A percentile compares a stretch with the other conserved stretches of the same genome.
phyloP scores from a whole-genome alignment of 352 stramenopile genomes.

The Phytophthora sansomeana region DNA sequence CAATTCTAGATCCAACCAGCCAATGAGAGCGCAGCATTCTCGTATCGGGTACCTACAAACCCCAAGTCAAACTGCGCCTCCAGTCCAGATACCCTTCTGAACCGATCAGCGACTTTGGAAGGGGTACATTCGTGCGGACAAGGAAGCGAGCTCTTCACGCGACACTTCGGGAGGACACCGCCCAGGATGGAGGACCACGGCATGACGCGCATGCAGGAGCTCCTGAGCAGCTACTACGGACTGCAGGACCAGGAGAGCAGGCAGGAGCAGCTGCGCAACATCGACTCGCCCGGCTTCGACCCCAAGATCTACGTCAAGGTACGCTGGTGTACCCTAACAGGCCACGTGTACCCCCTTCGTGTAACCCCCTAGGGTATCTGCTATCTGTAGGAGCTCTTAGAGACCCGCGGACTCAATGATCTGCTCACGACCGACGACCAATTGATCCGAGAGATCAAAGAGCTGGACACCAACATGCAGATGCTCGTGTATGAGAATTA shows the following conservation, averaged over 20 bases:
- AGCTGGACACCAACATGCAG: slow-evolving; percentile 99
- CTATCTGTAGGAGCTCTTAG: slow-evolving; percentile 59
- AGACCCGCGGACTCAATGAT: slow-evolving; percentile 70
- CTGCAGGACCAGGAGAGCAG: slow-evolving; percentile 80
- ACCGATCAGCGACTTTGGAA: too few species aligned
- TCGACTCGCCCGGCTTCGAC: slow-evolving; percentile 80
- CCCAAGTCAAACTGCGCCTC: too few species aligned
- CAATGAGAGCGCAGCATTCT: background rate
- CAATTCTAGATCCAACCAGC: background rate
- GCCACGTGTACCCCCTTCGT: background rate
- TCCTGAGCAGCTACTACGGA: slow-evolving; percentile 91
- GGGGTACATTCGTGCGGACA: too few species aligned
- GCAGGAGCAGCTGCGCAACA: slow-evolving; percentile 72
- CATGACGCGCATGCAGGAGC: slow-evolving; percentile 89
- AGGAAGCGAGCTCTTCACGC: too few species aligned
- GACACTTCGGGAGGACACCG: too few species aligned
- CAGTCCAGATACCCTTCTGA: background rate
- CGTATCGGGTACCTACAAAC: too few species aligned
- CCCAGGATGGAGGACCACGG: slow-evolving; percentile 56
- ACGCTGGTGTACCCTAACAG: background rate
- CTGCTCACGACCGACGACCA: slow-evolving; percentile 77
- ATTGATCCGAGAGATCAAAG: slow-evolving; percentile 92
- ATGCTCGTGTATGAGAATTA: slow-evolving; percentile 99
- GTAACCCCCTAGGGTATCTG: slow-evolving; percentile 11
- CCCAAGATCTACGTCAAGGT: slow-evolving; percentile 81